phyloP scores from a whole-genome alignment of 352 stramenopile species.

The Peronospora tabacina region DNA sequence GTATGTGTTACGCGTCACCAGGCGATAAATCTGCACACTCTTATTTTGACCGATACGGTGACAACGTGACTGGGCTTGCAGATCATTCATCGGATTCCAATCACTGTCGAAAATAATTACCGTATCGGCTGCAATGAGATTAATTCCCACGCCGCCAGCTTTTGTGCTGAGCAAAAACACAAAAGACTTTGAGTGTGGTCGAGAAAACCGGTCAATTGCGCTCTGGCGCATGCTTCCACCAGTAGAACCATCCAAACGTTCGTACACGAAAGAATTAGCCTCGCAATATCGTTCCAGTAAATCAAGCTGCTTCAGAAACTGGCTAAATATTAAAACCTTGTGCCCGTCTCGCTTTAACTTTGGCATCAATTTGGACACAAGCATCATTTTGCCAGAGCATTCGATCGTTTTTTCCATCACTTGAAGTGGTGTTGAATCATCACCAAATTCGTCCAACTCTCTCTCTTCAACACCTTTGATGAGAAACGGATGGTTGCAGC shows the following conservation, averaged over 20 bases:
- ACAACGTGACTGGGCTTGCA: constrained; percentile 86
- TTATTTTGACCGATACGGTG: constrained; percentile 99
- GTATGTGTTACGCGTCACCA: constrained; percentile 98
- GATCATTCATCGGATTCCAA: constrained; percentile 97
- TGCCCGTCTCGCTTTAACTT: constrained; percentile 90
- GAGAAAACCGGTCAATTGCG: constrained; percentile 95
- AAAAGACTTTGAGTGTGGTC: constrained; percentile 92
- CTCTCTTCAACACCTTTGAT: constrained; percentile 91
- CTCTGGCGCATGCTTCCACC: constrained; percentile 84
- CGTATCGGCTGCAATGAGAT: constrained; percentile 96
- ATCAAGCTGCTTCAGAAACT: constrained; percentile 91
- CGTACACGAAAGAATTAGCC: constrained; percentile 81
- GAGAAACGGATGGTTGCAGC: constrained; percentile 99
- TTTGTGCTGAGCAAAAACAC: constrained; percentile 98
- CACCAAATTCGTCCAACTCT: constrained; percentile 70
- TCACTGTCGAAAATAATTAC: constrained; percentile 99
- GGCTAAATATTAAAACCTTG: constrained; percentile 94
- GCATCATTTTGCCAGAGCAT: constrained; percentile 82
- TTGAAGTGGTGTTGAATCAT: constrained; percentile 32
- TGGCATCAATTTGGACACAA: constrained; percentile 86
- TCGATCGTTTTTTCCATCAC: constrained; percentile 84
- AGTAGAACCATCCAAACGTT: constrained; percentile 88
- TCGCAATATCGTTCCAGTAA: constrained; percentile 91
- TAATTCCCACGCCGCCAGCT: constrained; percentile 97
- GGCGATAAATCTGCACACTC: constrained; percentile 94